phyloP scores from a whole-genome alignment of 148 eudicot species.

The Silene conica region DNA sequence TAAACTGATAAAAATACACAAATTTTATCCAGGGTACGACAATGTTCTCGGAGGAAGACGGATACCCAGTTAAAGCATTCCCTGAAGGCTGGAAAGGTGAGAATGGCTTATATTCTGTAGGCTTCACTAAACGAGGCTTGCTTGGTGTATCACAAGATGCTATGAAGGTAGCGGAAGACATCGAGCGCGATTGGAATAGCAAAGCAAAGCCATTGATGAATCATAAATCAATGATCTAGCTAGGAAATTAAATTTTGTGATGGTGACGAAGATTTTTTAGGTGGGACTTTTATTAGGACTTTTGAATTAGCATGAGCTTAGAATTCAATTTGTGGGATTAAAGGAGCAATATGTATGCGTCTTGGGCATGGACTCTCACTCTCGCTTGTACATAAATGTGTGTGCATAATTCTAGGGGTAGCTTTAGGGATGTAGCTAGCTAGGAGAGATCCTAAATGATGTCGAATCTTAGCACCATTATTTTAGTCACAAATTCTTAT shows the following conservation, averaged over 20 bases:
- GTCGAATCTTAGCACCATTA: neutral
- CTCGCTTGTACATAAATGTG: neutral
- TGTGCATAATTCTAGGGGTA: neutral
- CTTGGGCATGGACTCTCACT: neutral
- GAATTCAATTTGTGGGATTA: neutral
- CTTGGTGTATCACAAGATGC: conserved; percentile 65
- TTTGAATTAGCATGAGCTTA: no score
- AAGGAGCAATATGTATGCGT: no score
- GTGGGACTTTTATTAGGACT: neutral
- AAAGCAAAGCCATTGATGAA: conserved; percentile 20
- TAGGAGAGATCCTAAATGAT: neutral
- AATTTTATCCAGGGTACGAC: conserved; percentile 29
- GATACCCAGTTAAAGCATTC: conserved; percentile 53
- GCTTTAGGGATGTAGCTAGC: neutral
- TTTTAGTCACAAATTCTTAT: no score
- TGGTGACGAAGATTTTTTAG: neutral
- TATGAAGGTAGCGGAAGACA: conserved; percentile 54
- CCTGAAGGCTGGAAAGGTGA: conserved; percentile 84
- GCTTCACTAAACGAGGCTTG: conserved; percentile 66
- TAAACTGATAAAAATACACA: no score
- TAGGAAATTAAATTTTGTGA: neutral
- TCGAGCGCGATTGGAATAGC: conserved; percentile 41
- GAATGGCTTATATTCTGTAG: conserved; percentile 63
- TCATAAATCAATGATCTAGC: conserved; percentile 13
- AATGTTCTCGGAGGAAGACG: conserved; percentile 58